Conservation (phyloP, 2,329 filamentous ascomycete species). For the Penicillium sclerotigenum region DNA sequence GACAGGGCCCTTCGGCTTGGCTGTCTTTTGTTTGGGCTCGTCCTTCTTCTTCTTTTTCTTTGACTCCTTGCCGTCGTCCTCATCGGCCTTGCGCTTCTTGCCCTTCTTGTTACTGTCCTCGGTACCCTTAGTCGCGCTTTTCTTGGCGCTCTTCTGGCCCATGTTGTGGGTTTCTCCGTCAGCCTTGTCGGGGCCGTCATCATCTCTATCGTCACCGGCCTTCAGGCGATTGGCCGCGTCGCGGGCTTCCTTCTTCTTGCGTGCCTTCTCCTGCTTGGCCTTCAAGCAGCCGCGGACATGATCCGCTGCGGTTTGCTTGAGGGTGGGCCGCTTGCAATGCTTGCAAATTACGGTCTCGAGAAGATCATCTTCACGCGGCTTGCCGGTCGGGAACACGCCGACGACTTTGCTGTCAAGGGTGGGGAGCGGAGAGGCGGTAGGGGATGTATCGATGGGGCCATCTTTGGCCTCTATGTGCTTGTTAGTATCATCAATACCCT, state of each 20-base stretch:
- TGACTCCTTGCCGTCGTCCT: conserved; percentile 68
- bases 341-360: conserved; percentile 83
- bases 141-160: conserved; percentile 63
- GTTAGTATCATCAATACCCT: neutral
- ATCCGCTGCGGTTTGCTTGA: conserved; percentile 69
- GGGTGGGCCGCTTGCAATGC: conserved; percentile 85
- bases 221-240: conserved; percentile 66
- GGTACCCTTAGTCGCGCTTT: conserved; percentile 52
- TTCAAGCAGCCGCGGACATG: conserved; percentile 83
- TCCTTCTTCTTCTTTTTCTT: conserved; percentile 96
- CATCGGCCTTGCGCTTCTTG: conserved; percentile 76
- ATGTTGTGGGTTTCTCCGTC: conserved; percentile 47
- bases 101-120: conserved; percentile 59
- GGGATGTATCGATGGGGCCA: conserved; percentile 30
- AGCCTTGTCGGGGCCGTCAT: conserved; percentile 43
- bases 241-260: conserved; percentile 71
- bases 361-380: conserved; percentile 76
- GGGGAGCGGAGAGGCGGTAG: conserved; percentile 43
- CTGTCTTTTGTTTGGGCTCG: conserved; percentile 75
- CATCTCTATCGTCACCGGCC: conserved; percentile 46
- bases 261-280: conserved; percentile 77
- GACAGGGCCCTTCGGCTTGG: conserved; percentile 87
- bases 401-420: conserved; percentile 71
- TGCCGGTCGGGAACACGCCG: conserved; percentile 76
- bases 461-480: conserved; percentile 24